These are phyloP conservation scores for Puccinellia tenuiflora DNA, from an alignment of 176 grass and related monocot species.

Conservation along the genomic window DNA sequence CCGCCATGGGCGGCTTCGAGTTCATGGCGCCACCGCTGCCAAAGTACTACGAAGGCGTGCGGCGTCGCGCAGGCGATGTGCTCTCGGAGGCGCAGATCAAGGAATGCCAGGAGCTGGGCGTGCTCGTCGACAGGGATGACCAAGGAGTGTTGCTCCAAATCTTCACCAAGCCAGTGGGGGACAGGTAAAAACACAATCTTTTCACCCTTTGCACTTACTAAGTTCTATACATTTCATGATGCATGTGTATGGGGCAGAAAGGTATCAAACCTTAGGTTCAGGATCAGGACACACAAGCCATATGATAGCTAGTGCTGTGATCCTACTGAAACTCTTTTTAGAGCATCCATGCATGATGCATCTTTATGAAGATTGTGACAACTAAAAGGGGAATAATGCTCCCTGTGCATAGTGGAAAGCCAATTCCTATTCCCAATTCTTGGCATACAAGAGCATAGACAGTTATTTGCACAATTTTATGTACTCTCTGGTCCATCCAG, in stretches of 20 bases:
- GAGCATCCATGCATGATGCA: constrained; percentile 7
- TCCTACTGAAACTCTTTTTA: constrained; percentile 11
- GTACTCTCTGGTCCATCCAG: background rate
- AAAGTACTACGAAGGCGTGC: constrained; percentile 70
- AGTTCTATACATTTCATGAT: background rate
- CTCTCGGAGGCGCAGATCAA: constrained; percentile 75
- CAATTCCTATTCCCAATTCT: background rate
- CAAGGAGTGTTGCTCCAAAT: constrained; percentile 91
- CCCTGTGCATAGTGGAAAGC: background rate
- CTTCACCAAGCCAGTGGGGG: constrained; percentile 88
- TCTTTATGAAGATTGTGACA: constrained; percentile 19
- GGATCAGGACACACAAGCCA: background rate
- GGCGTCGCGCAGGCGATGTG: constrained; percentile 61
- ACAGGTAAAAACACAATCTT: constrained; percentile 46
- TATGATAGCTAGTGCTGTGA: background rate
- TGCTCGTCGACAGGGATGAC: constrained; percentile 94
- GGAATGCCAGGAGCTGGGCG: constrained; percentile 75
- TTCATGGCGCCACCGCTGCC: constrained; percentile 61
- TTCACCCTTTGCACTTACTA: background rate
- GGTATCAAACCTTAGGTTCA: background rate
- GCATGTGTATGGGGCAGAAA: background rate
- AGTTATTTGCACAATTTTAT: background rate
- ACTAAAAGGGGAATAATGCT: background rate
- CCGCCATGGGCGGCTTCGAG: constrained; percentile 64
- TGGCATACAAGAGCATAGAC: background rate